Evolutionary conservation across 2,329 filamentous ascomycete species (phyloP), one percentile per base, ranked within the genome.

Genomic region (Fusarium sp.): DNA sequence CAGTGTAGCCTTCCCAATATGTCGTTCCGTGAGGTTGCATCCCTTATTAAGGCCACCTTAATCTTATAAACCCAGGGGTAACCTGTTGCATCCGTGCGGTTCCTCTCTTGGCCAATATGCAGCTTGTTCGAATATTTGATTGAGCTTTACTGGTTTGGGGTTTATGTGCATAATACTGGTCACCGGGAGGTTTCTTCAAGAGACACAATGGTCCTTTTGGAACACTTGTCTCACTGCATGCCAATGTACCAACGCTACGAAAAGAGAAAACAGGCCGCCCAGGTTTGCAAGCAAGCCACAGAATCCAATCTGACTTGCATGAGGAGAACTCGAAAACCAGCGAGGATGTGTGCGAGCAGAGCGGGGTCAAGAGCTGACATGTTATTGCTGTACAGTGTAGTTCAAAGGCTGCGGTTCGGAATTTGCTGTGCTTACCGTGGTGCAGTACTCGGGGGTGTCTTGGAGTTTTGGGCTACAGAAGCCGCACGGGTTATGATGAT

Each of bases 361-460:
- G 73, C 65, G 69, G 76, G 71, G 74, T 54, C 57, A 52, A 66
- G 57, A 67, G 62, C 44, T 74, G 75, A 72, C 74, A 56, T 72
- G 58, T 75, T 68, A 74, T 65, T 68, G 66, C 66, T 77, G 66
- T 71, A 76, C 73, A 73, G 70, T 70, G 72, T 55, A 57, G n/a
- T 62, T 62, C 55, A 56, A n/a, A 45, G 56, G 39, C 47, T 62
- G 28, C 58, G 60, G 59, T 62, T 58, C 34, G 24, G n/a, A 36
- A 52, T 52, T 50, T 59, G 24, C 51, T 60, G 42, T 44, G 47
- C 8, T 62, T 51, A 47, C 54, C 54, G 51, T 48, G 32, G 52
- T 73, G 51, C 36, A 45, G 48, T 42, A 59, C 65, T 34, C 34
- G 28, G 47, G 52, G 48, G 61, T 54, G 50, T 50, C 56, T 66